Base-by-base conservation (phyloP, 495 filamentous ascomycete species). In the Penicillium cataractarum region DNA sequence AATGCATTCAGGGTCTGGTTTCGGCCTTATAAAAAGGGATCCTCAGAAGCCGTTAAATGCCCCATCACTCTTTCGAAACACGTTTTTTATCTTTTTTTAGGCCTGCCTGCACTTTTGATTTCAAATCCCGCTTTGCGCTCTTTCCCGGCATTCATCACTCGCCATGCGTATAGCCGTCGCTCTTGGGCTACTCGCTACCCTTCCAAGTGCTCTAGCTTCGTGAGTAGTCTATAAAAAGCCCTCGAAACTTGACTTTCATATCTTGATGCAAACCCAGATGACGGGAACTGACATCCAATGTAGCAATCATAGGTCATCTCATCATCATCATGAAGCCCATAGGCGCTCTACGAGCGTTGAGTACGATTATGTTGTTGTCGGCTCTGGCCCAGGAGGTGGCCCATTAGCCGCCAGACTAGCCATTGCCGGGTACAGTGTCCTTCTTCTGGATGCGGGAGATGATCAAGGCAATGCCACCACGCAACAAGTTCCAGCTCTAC, bases 361-460 rank as follows among this genome's bases (percentile, higher is more conserved):
- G n/a, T 87, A 88, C 67, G 87, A 90, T 58, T 89, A 89, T 72
- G 82, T 90, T 54, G 76, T 90, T 29, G 82, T 89, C 7, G 87
- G 87, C 29, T 83, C 79, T 37, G 87, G 87, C 9, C 79, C 87
- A 7, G 87, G 87, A 31, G 87, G 87, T 37, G 86, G 83, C 0
- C 85, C 86, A 7, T 71, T 89, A 5, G 86, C 87, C 4, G 80
- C 81, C 12, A 76, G 84, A n/a, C 79, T 89, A 12, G 87, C 85
- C 4, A 72, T 82, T 49, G 84, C 83, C 24, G 86, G 85, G 13
- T 80, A 79, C 64, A 83, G 75, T 40, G 84, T 84, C 2, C 77
- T 89, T 12, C 74, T 90, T 15, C 71, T 90, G 35, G 87, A 90
- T 63, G 84, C 87, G 1, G 87, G 87, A 22, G 80, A 83, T 53